Percentiles rank a stretch among this genome's conserved stretches.
Evolutionary conservation across 176 grass and related monocot species (phyloP).

Genomic region (Oryza longistaminata): DNA sequence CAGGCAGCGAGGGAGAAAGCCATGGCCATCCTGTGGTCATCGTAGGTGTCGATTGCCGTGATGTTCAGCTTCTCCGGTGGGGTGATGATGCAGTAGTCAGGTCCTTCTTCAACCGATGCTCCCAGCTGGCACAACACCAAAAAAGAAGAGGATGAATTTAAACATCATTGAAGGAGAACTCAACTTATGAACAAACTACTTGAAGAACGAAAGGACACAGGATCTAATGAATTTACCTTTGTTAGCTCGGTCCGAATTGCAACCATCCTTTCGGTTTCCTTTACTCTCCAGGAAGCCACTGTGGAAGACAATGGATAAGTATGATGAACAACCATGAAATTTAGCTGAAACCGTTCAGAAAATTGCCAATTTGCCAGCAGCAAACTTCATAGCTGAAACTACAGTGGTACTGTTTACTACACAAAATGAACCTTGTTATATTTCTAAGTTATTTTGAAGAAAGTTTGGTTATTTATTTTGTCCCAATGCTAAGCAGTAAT

Average conservation of each 20-base stretch:
- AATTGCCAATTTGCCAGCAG: not conserved
- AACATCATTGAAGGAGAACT: not conserved
- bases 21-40: slow-evolving; percentile 98
- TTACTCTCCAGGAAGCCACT: slow-evolving; percentile 99
- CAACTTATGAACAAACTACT: not conserved
- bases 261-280: slow-evolving; percentile 97
- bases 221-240: slow-evolving; percentile 51
- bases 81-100: slow-evolving; percentile 94
- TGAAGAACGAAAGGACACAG: not conserved
- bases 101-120: slow-evolving; percentile 89
- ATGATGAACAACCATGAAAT: slow-evolving; percentile 10
- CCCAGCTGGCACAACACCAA: slow-evolving; percentile 54
- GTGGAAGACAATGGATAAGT: slow-evolving; percentile 13
- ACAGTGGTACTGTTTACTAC: not conserved
- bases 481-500: not conserved
- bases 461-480: not conserved
- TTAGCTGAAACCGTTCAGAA: not conserved
- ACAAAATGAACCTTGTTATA: no score
- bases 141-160: not conserved
- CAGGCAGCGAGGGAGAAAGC: slow-evolving; percentile 89
- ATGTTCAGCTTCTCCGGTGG: slow-evolving; percentile 84
- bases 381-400: not conserved
- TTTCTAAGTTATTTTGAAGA: not conserved
- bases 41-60: slow-evolving; percentile 80
- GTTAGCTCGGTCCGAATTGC: slow-evolving; percentile 84